Percentiles rank a stretch among this genome's conserved stretches.
Evolutionary conservation across 768 basidiomycete genomes (phyloP).

Genomic region (Saitozyma sp.): DNA sequence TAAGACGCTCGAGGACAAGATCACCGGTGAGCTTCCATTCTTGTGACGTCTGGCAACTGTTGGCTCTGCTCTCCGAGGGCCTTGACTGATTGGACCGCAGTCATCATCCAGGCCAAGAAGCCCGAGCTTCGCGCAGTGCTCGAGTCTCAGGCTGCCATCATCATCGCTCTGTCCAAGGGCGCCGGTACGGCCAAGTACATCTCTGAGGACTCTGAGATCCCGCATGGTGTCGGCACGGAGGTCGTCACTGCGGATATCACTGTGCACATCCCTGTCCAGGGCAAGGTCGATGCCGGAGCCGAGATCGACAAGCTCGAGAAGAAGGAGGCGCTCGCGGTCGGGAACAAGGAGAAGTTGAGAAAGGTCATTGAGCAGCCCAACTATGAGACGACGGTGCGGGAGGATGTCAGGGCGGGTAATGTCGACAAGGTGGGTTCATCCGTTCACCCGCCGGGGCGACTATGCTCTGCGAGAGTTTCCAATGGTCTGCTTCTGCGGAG

Average conservation of each 20-base stretch:
- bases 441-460: conserved; percentile 5
- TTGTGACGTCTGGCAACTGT: background rate
- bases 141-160: conserved; percentile 69
- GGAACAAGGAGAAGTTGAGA: conserved; percentile 72
- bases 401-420: conserved; percentile 69
- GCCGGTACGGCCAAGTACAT: conserved; percentile 75
- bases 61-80: too few relatives aligned
- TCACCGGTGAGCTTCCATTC: conserved; percentile 27
- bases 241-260: conserved; percentile 73
- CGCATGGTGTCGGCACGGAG: conserved; percentile 81
- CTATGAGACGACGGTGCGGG: conserved; percentile 78
- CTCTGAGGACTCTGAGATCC: conserved; percentile 66
- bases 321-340: conserved; percentile 71
- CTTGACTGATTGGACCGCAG: conserved; percentile 53
- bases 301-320: conserved; percentile 89
- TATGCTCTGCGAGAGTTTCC: background rate
- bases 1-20: conserved; percentile 51
- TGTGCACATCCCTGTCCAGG: conserved; percentile 85
- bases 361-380: conserved; percentile 72
- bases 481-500: background rate
- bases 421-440: conserved; percentile 70
- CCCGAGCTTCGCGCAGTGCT: conserved; percentile 68
- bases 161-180: conserved; percentile 81
- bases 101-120: conserved; percentile 72
- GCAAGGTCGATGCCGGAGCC: conserved; percentile 80